Percentiles rank a stretch among this genome's conserved stretches.
Conservation (phyloP, 129 eudicot species). For the Flaveria linearis region DNA sequence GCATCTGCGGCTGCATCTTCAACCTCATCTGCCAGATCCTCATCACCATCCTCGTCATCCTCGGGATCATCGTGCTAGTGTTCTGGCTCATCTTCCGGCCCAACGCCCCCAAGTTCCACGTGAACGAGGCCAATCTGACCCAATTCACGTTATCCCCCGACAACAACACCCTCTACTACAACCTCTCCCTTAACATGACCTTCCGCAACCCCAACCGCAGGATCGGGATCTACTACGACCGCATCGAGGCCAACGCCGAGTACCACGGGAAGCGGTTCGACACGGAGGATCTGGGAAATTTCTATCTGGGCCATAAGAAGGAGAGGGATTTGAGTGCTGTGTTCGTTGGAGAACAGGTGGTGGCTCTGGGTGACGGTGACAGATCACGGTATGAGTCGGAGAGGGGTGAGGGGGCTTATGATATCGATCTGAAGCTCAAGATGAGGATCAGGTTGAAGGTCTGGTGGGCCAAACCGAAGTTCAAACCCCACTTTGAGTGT, state of each 20-base stretch:
- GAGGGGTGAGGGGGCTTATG: slow-evolving; percentile 28
- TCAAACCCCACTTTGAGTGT: slow-evolving; percentile 50
- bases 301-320: slow-evolving; percentile 37
- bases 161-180: slow-evolving; percentile 62
- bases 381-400: slow-evolving; percentile 26
- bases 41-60: slow-evolving; percentile 45
- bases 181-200: slow-evolving; percentile 58
- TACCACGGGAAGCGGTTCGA: slow-evolving; percentile 27
- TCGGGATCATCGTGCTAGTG: slow-evolving; percentile 42
- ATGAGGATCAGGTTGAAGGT: slow-evolving; percentile 48
- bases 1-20: slow-evolving; percentile 56
- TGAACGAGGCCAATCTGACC: slow-evolving; percentile 53
- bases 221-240: slow-evolving; percentile 69
- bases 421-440: slow-evolving; percentile 56
- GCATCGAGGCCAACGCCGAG: slow-evolving; percentile 50
- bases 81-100: slow-evolving; percentile 69
- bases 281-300: slow-evolving; percentile 17
- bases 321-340: slow-evolving; percentile 19
- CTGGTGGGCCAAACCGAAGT: slow-evolving; percentile 53
- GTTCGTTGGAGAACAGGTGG: slow-evolving; percentile 16
- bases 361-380: slow-evolving; percentile 19
- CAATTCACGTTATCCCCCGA: slow-evolving; percentile 44
- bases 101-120: slow-evolving; percentile 54
- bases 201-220: slow-evolving; percentile 67
- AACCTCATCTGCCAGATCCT: slow-evolving; percentile 60